Base-by-base conservation (phyloP, 441 rosid species). In the Populus tomentosa region DNA sequence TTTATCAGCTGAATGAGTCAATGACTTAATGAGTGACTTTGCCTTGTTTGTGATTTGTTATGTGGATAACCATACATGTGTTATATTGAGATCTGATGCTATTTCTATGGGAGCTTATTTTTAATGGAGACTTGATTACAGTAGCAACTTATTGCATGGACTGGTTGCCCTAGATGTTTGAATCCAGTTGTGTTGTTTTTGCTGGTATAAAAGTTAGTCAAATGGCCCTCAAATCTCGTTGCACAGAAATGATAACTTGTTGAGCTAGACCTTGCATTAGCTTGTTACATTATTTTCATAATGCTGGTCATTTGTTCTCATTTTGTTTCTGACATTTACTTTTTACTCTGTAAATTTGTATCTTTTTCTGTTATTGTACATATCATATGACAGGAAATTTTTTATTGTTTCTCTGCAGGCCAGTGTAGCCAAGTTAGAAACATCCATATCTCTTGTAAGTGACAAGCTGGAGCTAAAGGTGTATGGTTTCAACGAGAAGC, bases 381-480 rank as follows among this genome's bases (percentile, higher is more conserved):
- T 81, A 68, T 80, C 65, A 40, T 26, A 14, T 62, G 75, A 80
- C 65, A 11, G 0, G 35, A 26, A 53, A 30, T 13, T 65, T 64
- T 11, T 77, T 32, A 28, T 72, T 76, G 28, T 61, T 21, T 72
- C n/a, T 80, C 71, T 85, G 82, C 97, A 96, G 99, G 99, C 99
- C 79, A 88, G 93, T 80, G 85, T 96, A 72, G 98, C 99, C 80
- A 96, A 90, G 86, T 87, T 96, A 85, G 97, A 94, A 86, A 90
- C 99, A 59, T 87, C 92, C 70, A 87, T 94, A 64, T 85, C 94
- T 56, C 78, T 88, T 78, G 79, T 78, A 73, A 78, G 91, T 83
- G 98, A 91, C 84, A 92, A 90, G 85, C 84, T 96, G 80, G 98
- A 94, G 92, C 88, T 94, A 68, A 96, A 88, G 87, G 88, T 96